phyloP scores from a whole-genome alignment of 139 green algal genomes.

The Coelastrella sp. region DNA sequence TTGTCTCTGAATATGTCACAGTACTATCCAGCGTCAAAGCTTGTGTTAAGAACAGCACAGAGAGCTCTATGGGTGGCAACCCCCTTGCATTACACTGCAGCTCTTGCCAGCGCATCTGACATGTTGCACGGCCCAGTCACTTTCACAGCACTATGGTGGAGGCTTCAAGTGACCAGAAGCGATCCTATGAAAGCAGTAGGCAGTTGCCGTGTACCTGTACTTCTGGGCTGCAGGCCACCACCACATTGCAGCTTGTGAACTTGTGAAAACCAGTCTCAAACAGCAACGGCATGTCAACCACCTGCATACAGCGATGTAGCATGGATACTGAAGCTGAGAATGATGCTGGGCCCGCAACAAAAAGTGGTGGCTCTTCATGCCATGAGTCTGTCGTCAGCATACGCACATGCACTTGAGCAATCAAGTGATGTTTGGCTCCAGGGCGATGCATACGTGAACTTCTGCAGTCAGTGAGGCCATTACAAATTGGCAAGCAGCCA shows the following conservation, averaged over 20 bases:
- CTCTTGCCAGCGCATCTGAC: too few species aligned
- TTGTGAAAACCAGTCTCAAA: conserved; percentile 80
- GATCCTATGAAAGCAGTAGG: not conserved
- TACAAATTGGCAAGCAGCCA: too few species aligned
- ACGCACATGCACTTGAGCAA: too few species aligned
- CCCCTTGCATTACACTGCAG: too few species aligned
- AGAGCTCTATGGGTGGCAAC: too few species aligned
- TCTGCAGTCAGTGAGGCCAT: too few species aligned
- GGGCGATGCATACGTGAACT: too few species aligned
- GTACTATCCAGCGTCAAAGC: too few species aligned
- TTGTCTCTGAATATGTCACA: too few species aligned
- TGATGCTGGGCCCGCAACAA: not conserved
- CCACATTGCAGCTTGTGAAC: conserved; percentile 58
- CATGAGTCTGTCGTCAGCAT: too few species aligned
- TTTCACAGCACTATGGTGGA: not conserved
- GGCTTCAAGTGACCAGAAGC: not conserved
- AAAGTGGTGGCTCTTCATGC: not conserved
- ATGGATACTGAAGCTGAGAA: not conserved
- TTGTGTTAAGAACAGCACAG: too few species aligned
- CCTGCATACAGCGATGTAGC: conserved; percentile 43
- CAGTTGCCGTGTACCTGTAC: conserved; percentile 42
- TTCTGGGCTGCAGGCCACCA: conserved; percentile 69
- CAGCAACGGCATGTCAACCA: conserved; percentile 91
- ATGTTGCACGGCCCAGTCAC: not conserved
- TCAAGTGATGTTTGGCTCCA: too few species aligned